Conservation (phyloP, 2,329 filamentous ascomycete species). For the Cercospora brassicicola region DNA sequence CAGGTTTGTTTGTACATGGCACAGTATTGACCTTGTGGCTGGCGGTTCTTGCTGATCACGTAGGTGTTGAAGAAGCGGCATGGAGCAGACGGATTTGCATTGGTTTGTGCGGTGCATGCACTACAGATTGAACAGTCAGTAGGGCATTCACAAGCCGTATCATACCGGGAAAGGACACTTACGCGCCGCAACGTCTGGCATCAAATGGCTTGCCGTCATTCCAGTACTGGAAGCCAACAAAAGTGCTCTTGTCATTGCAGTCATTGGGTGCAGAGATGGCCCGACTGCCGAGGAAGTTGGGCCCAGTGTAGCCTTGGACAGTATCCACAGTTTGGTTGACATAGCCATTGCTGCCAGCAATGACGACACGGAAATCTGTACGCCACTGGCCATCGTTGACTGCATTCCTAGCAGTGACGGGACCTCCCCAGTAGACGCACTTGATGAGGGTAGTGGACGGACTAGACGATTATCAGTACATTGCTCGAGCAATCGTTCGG, state of each 20-base stretch:
- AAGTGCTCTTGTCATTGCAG: slow-evolving; percentile 31
- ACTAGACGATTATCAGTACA: not conserved
- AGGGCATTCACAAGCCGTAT: too few species aligned
- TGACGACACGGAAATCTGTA: slow-evolving; percentile 21
- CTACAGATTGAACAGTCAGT: slow-evolving; percentile 31
- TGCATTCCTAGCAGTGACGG: slow-evolving; percentile 28
- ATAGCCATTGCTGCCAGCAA: slow-evolving; percentile 21
- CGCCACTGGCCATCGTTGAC: slow-evolving; percentile 34
- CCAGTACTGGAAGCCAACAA: slow-evolving; percentile 34
- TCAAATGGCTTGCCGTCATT: slow-evolving; percentile 37
- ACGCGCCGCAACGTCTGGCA: slow-evolving; percentile 35
- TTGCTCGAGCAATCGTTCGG: too few species aligned
- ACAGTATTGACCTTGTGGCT: slow-evolving; percentile 23
- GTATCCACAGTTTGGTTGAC: slow-evolving; percentile 7
- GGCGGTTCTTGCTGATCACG: slow-evolving; percentile 23
- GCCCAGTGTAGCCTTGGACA: slow-evolving; percentile 20
- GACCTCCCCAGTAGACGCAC: slow-evolving; percentile 36
- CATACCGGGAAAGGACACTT: not conserved
- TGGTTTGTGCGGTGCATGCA: slow-evolving; percentile 11
- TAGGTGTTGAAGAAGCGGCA: slow-evolving; percentile 30
- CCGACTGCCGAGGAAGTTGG: slow-evolving; percentile 24
- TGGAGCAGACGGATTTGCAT: not conserved
- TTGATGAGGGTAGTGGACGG: slow-evolving; percentile 31
- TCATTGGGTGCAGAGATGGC: slow-evolving; percentile 35
- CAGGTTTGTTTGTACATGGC: slow-evolving; percentile 29